Evolutionary conservation across 192 early-diverging fungal genomes (phyloP).

Genomic region (Podila epigama): DNA sequence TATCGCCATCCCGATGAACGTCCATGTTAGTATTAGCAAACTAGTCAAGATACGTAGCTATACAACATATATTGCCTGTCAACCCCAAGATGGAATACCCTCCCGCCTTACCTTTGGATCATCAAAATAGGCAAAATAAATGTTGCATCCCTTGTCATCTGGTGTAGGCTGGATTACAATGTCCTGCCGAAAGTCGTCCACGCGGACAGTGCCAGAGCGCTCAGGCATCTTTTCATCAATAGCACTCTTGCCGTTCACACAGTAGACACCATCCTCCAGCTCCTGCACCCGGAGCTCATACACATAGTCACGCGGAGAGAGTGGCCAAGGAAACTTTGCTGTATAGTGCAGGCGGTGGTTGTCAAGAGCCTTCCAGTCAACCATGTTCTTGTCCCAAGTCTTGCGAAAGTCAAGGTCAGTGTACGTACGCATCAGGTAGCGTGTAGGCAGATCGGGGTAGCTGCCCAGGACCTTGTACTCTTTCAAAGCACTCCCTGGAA

Average conservation of each 20-base stretch:
- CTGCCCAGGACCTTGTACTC: constrained; percentile 56
- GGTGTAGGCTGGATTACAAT: constrained; percentile 48
- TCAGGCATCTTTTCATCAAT: constrained; percentile 20
- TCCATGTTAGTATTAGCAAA: background rate
- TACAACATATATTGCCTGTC: background rate
- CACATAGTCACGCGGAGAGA: constrained; percentile 56
- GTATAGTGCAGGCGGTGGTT: constrained; percentile 41
- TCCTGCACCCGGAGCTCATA: constrained; percentile 50
- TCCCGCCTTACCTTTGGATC: constrained; percentile 49
- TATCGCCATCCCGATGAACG: background rate
- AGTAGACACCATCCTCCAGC: constrained; percentile 15
- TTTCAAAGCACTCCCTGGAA: constrained; percentile 47
- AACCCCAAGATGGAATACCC: background rate
- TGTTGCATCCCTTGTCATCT: constrained; percentile 47
- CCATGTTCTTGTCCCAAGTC: constrained; percentile 59
- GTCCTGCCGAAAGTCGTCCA: constrained; percentile 57
- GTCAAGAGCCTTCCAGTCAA: constrained; percentile 39
- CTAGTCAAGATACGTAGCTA: too few species aligned
- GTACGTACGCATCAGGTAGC: constrained; percentile 51
- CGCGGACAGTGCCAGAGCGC: constrained; percentile 46
- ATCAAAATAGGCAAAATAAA: constrained; percentile 57
- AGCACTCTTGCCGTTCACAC: constrained; percentile 35
- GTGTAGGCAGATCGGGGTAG: constrained; percentile 45
- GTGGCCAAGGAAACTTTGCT: constrained; percentile 58
- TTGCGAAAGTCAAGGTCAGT: constrained; percentile 57